A percentile compares a stretch with the other conserved stretches of the same genome.
These are phyloP conservation scores for Starmerella bombicola DNA, from an alignment of 805 yeast species.

Conservation along the genomic window DNA sequence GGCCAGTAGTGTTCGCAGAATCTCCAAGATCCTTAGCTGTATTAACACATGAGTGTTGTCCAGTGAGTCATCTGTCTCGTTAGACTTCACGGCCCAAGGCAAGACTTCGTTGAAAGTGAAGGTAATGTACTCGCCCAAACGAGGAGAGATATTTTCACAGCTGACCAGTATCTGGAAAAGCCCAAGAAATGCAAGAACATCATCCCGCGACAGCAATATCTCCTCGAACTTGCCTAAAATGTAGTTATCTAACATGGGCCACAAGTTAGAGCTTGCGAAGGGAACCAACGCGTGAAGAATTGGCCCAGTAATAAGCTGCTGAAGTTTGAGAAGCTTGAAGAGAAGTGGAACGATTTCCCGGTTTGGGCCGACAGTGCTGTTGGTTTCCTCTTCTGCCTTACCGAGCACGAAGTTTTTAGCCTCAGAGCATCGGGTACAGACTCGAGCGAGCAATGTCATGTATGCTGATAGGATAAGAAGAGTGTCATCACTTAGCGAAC, in stretches of 20 bases:
- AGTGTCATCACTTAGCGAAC: conserved; percentile 46
- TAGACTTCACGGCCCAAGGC: conserved; percentile 29
- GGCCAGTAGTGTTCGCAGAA: conserved; percentile 34
- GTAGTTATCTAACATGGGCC: conserved; percentile 13
- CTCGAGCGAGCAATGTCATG: conserved; percentile 48
- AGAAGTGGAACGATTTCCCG: conserved; percentile 30
- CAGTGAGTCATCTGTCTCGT: neutral
- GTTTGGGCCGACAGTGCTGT: neutral
- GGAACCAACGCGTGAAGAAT: conserved; percentile 42
- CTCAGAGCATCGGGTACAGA: conserved; percentile 33
- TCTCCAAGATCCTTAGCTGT: conserved; percentile 43
- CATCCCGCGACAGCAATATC: conserved; percentile 41
- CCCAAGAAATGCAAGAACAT: conserved; percentile 47
- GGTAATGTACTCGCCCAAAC: conserved; percentile 41
- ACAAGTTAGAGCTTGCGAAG: conserved; percentile 12
- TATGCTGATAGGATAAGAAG: conserved; percentile 62
- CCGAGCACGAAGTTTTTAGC: neutral
- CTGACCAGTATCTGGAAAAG: conserved; percentile 36
- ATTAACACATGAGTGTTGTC: conserved; percentile 30
- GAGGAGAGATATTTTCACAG: neutral
- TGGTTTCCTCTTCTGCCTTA: neutral
- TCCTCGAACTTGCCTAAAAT: conserved; percentile 30
- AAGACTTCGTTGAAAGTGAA: conserved; percentile 58
- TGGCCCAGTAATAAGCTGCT: conserved; percentile 42
- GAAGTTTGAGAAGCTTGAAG: conserved; percentile 36